Evolutionary conservation across 208 protist genomes (phyloP), one percentile per base, ranked within the genome.

Genomic region (Acanthamoeba pearcei): DNA sequence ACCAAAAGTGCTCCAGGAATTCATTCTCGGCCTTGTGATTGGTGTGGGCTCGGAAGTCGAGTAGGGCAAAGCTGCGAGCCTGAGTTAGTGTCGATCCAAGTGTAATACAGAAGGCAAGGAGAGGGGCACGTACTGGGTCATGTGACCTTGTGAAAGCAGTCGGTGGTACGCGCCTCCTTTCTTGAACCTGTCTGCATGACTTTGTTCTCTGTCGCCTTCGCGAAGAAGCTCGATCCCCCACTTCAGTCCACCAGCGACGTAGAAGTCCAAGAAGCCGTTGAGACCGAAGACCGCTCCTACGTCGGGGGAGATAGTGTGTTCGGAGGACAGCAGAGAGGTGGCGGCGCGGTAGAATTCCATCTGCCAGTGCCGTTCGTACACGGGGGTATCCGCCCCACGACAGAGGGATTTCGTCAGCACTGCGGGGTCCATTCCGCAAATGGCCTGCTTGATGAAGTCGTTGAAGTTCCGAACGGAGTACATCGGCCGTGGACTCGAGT

Each of bases 311-410:
- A 82, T 82, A 32, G 38, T 53, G 42, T 82, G 32, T 29, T 68
- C 62, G 42, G 72, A 1, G 72, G 72, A 22, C 32, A 82, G 22
- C 38, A 51, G 38, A 27, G 72, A 53, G 29, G 72, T 82, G 19
- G 72, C 72, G 17, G 32, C 72, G 38, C 72, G 32, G 42, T 82
- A 82, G 72, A 53, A 82, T 42, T 82, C 72, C 72, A 82, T 82
- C 42, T 82, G 72, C 72, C 22, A 82, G 32, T 9, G 72, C 24
- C 29, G 72, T 51, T 82, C 22, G 62, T 68, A 29, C 72, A 82
- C 22, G 42, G 72, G 72, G n/a, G n/a, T 27, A 46, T 49, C 72
- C 32, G 6, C 38, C 9, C 19, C 29, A 42, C 72, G 72, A 19
- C 72, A 49, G 10, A 49, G 72, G 32, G 29, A 24, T 13, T 82